Evolutionary conservation across 2,329 filamentous ascomycete genomes (phyloP).

Genomic region (Neofusicoccum sp.): DNA sequence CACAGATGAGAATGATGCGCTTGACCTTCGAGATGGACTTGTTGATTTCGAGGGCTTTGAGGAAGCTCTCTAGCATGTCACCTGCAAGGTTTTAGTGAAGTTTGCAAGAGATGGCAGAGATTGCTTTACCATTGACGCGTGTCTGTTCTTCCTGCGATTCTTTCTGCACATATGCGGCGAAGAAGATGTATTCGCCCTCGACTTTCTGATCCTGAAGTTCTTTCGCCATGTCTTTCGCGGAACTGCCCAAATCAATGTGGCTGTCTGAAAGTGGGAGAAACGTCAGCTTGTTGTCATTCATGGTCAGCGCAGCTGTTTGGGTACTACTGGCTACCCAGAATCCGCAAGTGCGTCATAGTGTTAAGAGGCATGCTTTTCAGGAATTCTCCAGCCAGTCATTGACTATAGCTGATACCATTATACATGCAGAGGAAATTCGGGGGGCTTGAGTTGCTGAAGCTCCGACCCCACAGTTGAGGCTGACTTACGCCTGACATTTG

Average conservation of each 20-base stretch:
- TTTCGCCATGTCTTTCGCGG: constrained; percentile 37
- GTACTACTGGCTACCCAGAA: too few relatives aligned
- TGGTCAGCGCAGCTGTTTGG: too few relatives aligned
- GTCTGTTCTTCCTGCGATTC: constrained; percentile 37
- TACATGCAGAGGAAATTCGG: too few relatives aligned
- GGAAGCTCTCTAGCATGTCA: constrained; percentile 49
- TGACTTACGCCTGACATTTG: constrained; percentile 28
- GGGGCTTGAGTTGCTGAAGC: too few relatives aligned
- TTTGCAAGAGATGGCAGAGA: too few relatives aligned
- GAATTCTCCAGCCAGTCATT: too few relatives aligned
- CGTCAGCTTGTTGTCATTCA: too few relatives aligned
- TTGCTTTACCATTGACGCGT: constrained; percentile 38
- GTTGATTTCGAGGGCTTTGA: constrained; percentile 45
- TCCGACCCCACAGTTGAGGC: not conserved
- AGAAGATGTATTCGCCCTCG: constrained; percentile 40
- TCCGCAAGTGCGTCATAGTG: too few relatives aligned
- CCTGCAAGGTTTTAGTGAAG: constrained; percentile 22
- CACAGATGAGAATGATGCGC: constrained; percentile 50
- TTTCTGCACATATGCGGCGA: constrained; percentile 43
- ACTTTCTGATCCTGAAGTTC: constrained; percentile 35
- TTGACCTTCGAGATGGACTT: constrained; percentile 44
- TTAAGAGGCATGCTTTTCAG: too few relatives aligned
- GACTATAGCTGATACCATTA: too few relatives aligned
- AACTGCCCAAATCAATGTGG: constrained; percentile 38
- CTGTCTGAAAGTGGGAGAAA: constrained; percentile 31